Conservation (phyloP, 1,139 yeast genomes). For the Yamadazyma diospyri region DNA sequence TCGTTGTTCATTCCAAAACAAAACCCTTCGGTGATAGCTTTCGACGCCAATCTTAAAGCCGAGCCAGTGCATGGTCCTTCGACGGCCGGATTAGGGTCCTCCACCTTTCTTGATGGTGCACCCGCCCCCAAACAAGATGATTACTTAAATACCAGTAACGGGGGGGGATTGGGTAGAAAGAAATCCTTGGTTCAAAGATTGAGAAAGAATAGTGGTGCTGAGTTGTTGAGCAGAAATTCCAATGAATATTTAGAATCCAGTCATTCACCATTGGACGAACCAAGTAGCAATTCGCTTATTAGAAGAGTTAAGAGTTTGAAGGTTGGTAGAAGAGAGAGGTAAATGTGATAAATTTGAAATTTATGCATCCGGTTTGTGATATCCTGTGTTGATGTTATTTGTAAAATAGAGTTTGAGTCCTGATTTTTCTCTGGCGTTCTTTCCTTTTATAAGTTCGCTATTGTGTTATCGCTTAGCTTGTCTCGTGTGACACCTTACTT, state of each 20-base stretch:
- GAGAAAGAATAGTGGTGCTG: slow-evolving; percentile 43
- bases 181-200: slow-evolving; percentile 73
- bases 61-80: slow-evolving; percentile 79
- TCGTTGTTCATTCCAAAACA: slow-evolving; percentile 38
- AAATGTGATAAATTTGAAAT: slow-evolving; percentile 1
- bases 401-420: slow-evolving; percentile 4
- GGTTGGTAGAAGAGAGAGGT: slow-evolving; percentile 47
- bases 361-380: neutral
- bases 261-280: slow-evolving; percentile 21
- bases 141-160: slow-evolving; percentile 19
- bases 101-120: slow-evolving; percentile 94
- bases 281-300: slow-evolving; percentile 48
- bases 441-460: too few species aligned
- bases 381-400: too few species aligned
- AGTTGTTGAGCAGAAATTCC: slow-evolving; percentile 32
- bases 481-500: too few species aligned
- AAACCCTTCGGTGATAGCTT: slow-evolving; percentile 54
- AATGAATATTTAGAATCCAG: slow-evolving; percentile 32
- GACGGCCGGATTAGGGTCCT: slow-evolving; percentile 84
- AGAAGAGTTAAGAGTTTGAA: slow-evolving; percentile 87
- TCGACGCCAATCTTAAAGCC: slow-evolving; percentile 68
- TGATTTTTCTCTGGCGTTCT: too few species aligned
- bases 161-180: slow-evolving; percentile 57
- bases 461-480: too few species aligned
- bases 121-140: slow-evolving; percentile 68